Percentiles rank a stretch among this genome's conserved stretches.
phyloP scores from a whole-genome alignment of 257 asterid species.

The Echium plantagineum region DNA sequence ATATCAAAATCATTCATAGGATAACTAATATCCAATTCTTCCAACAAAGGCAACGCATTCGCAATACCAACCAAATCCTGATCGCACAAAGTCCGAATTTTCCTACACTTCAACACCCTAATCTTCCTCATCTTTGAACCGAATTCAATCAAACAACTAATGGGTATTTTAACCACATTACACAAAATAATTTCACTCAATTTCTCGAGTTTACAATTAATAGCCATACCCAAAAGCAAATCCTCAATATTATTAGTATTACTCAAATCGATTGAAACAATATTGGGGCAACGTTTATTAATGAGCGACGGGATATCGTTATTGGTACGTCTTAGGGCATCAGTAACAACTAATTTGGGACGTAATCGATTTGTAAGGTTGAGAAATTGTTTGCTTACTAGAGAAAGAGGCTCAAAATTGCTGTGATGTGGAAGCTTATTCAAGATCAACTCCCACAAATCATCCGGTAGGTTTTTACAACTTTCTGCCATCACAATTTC shows the following conservation, averaged over 20 bases:
- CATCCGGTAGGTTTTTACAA: constrained; percentile 11
- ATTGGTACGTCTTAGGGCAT: constrained; percentile 1
- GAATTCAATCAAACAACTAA: constrained; percentile 1
- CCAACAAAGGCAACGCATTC: constrained; percentile 5
- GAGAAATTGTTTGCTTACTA: constrained; percentile 14
- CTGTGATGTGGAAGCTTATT: constrained; percentile 5
- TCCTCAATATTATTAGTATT: not conserved
- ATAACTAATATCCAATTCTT: constrained; percentile 13
- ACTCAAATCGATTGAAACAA: constrained; percentile 12
- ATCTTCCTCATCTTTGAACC: constrained; percentile 1
- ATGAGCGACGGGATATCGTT: constrained; percentile 10
- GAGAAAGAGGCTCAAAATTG: constrained; percentile 14
- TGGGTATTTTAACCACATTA: not conserved
- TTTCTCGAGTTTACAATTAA: not conserved
- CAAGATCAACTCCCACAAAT: constrained; percentile 18
- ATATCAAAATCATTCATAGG: constrained; percentile 2
- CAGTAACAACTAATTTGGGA: not conserved
- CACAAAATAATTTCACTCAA: constrained; percentile 11
- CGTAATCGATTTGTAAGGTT: constrained; percentile 14
- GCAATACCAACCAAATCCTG: constrained; percentile 10
- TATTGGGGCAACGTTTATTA: constrained; percentile 6
- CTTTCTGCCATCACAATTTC: not conserved
- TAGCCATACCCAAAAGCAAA: constrained; percentile 2
- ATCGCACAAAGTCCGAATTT: constrained; percentile 2
- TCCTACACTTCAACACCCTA: constrained; percentile 13